Evolutionary conservation across 805 yeast species (phyloP), one percentile per base, ranked within the genome.

Genomic region (Wickerhamomyces hampshirensis): DNA sequence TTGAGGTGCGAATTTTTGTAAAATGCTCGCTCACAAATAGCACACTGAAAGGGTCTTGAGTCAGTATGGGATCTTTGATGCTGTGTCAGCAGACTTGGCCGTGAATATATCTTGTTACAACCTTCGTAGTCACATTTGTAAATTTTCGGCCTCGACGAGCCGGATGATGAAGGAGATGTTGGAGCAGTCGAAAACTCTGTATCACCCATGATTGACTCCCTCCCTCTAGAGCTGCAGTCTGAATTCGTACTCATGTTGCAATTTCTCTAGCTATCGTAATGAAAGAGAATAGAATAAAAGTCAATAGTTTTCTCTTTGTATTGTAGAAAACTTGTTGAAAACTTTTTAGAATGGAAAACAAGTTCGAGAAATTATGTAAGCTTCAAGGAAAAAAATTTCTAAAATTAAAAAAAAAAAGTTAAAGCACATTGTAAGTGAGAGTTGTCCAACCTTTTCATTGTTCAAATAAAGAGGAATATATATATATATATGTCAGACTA

Each of bases 61-160:
- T 85, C 84, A 3, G 84, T 72, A 51, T 93, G 98, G 0, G 84
- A 59, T 27, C 91, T 66, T 42, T 72, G 68, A 52, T 93, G 98
- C 50, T 86, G 96, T 24, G 80, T 84, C 34, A 93, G 64, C 9
- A 87, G 66, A 2, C 94, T 80, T 0, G 97, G 97, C 33, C 91
- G 69, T 5, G 83, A 65, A 51, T 87, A 91, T 1, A 84, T 72
- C 56, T 87, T 91, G 21, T 62, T 72, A 52, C 98, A 93, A 3
- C 73, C 80, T 5, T 66, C 71, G 40, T 66, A 71, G 14, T 69
- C 72, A 57, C 98, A 91, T 10, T 57, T 51, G 53, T 82, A 81
- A 17, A 59, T 66, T 51, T 85, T 87, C 1, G 74, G 71, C 34
- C 88, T 64, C 5, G 69, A 55, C 2, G 68, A 56, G 31, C 59